Evolutionary conservation across 2,329 filamentous ascomycete genomes (phyloP).

Genomic region (Trichoderma aggressivum): DNA sequence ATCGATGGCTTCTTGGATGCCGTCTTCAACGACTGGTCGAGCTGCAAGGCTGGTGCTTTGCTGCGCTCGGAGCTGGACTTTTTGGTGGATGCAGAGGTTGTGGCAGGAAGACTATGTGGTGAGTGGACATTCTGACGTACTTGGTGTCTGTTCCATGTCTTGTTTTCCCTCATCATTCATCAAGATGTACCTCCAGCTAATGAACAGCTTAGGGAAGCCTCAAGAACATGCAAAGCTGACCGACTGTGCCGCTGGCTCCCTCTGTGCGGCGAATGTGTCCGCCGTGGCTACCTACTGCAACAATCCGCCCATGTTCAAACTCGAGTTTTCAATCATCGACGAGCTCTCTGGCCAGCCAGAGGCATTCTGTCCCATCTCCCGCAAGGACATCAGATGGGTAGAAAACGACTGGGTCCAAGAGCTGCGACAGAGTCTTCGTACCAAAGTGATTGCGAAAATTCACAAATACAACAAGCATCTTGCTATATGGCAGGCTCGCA

Average conservation of each 20-base stretch:
- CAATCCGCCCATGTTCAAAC: constrained; percentile 28
- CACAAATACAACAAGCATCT: constrained; percentile 33
- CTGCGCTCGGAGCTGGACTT: constrained; percentile 31
- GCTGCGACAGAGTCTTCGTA: constrained; percentile 24
- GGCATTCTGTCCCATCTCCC: constrained; percentile 28
- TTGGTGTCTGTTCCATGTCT: accelerated
- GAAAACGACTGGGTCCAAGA: constrained; percentile 23
- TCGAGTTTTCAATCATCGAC: constrained; percentile 28
- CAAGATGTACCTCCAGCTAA: neutral
- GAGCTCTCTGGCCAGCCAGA: constrained; percentile 21
- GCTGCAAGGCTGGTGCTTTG: constrained; percentile 12
- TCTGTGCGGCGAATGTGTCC: constrained; percentile 25
- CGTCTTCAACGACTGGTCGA: constrained; percentile 30
- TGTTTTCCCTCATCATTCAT: neutral
- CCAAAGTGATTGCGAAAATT: constrained; percentile 27
- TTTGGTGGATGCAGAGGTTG: constrained; percentile 27
- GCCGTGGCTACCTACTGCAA: constrained; percentile 29
- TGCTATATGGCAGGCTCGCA: constrained; percentile 31
- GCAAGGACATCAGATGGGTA: constrained; percentile 29
- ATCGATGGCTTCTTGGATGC: constrained; percentile 34
- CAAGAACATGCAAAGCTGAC: constrained; percentile 8
- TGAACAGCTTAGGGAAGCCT: neutral
- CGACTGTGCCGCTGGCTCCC: constrained; percentile 20
- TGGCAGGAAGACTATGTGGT: constrained; percentile 31
- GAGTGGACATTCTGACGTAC: constrained; percentile 6